Evolutionary conservation across 2,329 filamentous ascomycete species (phyloP).

Genomic region (Trichothecium sympodiale): DNA sequence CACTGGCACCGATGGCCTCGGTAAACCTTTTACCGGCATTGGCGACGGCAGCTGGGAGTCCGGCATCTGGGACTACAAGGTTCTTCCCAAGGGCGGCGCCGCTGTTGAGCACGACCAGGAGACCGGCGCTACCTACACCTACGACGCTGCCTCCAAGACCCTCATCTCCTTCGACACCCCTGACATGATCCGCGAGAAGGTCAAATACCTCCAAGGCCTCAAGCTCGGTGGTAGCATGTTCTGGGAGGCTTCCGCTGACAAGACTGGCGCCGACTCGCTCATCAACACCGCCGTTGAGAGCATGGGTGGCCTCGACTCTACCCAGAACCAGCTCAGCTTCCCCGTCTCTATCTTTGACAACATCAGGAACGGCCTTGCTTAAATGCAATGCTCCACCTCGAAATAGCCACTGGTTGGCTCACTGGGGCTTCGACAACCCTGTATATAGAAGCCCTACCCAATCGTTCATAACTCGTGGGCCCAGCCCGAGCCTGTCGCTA

Average conservation of each 20-base stretch:
- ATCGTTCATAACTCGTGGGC: not conserved
- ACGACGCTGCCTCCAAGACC: slow-evolving; percentile 45
- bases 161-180: slow-evolving; percentile 66
- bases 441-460: not conserved
- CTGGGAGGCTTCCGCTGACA: slow-evolving; percentile 71
- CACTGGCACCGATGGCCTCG: slow-evolving; percentile 47
- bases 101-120: slow-evolving; percentile 44
- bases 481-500: not conserved
- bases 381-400: not conserved
- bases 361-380: slow-evolving; percentile 23
- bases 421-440: not conserved
- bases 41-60: slow-evolving; percentile 62
- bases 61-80: slow-evolving; percentile 75
- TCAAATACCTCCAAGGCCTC: slow-evolving; percentile 48
- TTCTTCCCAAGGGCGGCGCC: slow-evolving; percentile 51
- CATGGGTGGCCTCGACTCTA: slow-evolving; percentile 28
- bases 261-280: slow-evolving; percentile 45
- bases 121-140: slow-evolving; percentile 58
- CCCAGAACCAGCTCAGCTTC: slow-evolving; percentile 39
- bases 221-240: slow-evolving; percentile 72
- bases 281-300: slow-evolving; percentile 38
- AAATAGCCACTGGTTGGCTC: no score
- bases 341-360: slow-evolving; percentile 45
- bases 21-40: slow-evolving; percentile 49
- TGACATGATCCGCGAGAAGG: slow-evolving; percentile 49